Base-by-base conservation (phyloP, 139 green algal species). In the Chlamydomonas asymmetrica region DNA sequence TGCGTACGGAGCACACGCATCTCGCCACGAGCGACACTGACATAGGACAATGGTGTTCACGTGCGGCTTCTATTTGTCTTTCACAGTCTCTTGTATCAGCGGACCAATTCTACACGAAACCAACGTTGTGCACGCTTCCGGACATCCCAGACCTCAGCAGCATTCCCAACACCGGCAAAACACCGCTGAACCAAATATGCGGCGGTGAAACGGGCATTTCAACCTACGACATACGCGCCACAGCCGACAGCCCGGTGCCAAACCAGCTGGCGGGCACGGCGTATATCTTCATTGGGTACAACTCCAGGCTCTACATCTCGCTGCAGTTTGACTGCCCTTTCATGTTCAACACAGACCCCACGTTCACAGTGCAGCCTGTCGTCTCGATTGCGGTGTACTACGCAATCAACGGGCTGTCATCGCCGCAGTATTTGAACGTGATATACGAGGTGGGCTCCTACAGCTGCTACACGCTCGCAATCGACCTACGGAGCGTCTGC, bases 301-400 rank as follows among this genome's bases (percentile, higher is more conserved):
- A 48, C 4, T 60, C 40, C 13, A 63, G 66, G 13, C 38, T 85
- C 48, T 85, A 82, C 48, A 50, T 85, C 48, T 82, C 80, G 29
- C 38, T 82, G 35, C 35, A 40, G 18, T 80, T 82, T n/a, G 43
- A 76, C 52, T 85, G 80, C 80, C 71, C 68, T 40, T 77, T 66
- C 61, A 66, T 82, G 57, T 72, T 82, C 48, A 71, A 20, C 39
- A 82, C 80, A 3, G 45, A 67, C 23, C 62, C 72, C 16, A 39
- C 45, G 41, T 16, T 70, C 5, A n/a, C n/a, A n/a, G n/a, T n/a
- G n/a, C n/a, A n/a, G n/a, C n/a, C n/a, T n/a, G n/a, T n/a, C n/a
- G 71, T 77, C 3, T 52, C 32, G 4, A 37, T 77, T 3, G 71
- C 59, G 34, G 3, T 77, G 10, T 69, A 1, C 2, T 52, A 62